Percentiles rank a stretch among this genome's conserved stretches.
Conservation (phyloP, 1,139 yeast species). For the Scheffersomyces insectosa region DNA sequence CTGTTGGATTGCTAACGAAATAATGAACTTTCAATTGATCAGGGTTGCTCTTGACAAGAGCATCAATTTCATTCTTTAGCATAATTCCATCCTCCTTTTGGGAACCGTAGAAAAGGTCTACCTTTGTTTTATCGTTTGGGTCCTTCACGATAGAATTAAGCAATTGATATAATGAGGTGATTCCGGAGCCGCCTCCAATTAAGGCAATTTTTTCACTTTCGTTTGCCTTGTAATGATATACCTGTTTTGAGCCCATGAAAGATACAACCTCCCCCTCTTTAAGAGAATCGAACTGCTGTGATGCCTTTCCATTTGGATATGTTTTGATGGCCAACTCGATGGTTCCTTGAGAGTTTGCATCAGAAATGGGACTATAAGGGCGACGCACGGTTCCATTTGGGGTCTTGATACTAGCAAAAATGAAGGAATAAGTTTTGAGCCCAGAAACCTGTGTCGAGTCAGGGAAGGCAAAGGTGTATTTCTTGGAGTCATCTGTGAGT, state of each 20-base stretch:
- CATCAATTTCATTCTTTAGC: conserved; percentile 2
- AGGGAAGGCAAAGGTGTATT: conserved; percentile 2
- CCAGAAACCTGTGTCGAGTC: conserved; percentile 1
- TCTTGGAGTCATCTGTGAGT: conserved; percentile 1
- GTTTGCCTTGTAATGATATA: conserved; percentile 1
- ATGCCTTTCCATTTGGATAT: conserved; percentile 1
- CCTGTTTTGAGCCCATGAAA: conserved; percentile 2
- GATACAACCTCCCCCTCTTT: conserved; percentile 1
- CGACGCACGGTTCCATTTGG: not conserved
- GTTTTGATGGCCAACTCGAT: conserved; percentile 1
- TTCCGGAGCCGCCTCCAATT: conserved; percentile 3
- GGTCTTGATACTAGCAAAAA: not conserved
- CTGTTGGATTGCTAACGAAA: conserved; percentile 2
- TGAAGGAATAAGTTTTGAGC: not conserved
- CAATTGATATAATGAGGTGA: conserved; percentile 2
- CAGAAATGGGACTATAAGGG: conserved; percentile 1
- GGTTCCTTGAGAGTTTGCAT: not conserved
- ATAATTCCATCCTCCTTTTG: conserved; percentile 1
- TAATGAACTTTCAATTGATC: conserved; percentile 2
- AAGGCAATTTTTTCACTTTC: conserved; percentile 2
- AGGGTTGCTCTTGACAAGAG: conserved; percentile 2
- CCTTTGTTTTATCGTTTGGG: conserved; percentile 1
- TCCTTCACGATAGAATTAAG: not conserved
- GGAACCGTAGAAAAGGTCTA: conserved; percentile 1
- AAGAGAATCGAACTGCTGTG: conserved; percentile 1